These are phyloP conservation scores for Curvularia sp. DNA, from an alignment of 2,329 filamentous ascomycete species.

Conservation along the genomic window DNA sequence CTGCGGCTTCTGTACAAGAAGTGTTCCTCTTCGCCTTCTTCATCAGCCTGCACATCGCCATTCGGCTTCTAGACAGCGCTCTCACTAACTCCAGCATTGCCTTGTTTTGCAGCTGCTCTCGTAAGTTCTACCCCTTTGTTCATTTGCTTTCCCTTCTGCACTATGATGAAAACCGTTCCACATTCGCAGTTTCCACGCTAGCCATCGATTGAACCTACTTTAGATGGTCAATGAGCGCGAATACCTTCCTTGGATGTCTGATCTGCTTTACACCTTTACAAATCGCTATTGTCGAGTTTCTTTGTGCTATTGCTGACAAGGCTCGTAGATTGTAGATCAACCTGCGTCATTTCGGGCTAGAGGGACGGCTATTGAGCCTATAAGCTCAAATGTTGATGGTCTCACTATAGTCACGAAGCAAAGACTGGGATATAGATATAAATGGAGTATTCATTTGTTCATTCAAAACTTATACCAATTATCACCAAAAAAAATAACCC, in stretches of 20 bases:
- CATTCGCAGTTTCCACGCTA: slow-evolving; percentile 93
- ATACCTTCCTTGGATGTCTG: slow-evolving; percentile 80
- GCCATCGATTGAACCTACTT: slow-evolving; percentile 69
- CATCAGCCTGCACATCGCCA: slow-evolving; percentile 3
- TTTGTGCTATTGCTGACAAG: slow-evolving; percentile 12
- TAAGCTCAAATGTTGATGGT: not conserved
- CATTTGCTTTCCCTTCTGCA: not conserved
- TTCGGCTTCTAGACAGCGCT: not conserved
- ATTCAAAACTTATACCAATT: slow-evolving; percentile 17
- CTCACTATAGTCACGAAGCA: not conserved
- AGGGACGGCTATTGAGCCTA: not conserved
- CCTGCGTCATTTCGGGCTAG: not conserved
- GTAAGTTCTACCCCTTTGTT: slow-evolving; percentile 11
- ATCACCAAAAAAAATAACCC: slow-evolving; percentile 12
- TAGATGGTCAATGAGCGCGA: slow-evolving; percentile 70
- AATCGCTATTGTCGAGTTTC: not conserved
- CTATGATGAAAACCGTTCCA: slow-evolving; percentile 75
- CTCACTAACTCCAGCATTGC: not conserved
- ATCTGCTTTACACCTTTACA: slow-evolving; percentile 43
- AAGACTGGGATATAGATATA: not conserved
- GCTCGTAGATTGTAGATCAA: slow-evolving; percentile 14
- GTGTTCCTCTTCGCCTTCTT: slow-evolving; percentile 7
- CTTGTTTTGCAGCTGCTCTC: not conserved
- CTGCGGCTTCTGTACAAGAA: slow-evolving; percentile 8
- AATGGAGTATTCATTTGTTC: slow-evolving; percentile 11